Base-by-base conservation (phyloP, 176 grass and related monocot species). In the Tuctoria greenei region DNA sequence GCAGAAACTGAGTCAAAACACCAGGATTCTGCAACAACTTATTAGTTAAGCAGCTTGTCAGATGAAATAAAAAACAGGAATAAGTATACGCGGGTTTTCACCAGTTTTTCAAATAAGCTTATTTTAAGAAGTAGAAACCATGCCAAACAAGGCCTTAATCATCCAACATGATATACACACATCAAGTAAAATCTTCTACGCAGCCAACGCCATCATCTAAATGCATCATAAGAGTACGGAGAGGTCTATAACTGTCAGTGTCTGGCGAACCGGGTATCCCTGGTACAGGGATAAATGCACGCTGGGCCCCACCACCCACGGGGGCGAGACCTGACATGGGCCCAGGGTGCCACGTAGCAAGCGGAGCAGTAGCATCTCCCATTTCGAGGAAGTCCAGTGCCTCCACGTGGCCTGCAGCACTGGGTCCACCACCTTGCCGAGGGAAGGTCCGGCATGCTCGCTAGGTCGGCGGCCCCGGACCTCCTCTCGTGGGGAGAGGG, bases 101-200 rank as follows among this genome's bases (percentile, higher is more conserved):
- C 14, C 45, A 47, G 14, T 11, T 20, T 47, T 18, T 18, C 17
- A 16, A 3, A 47, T 16, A 47, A 15, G 11, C 14, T 51, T 18
- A 16, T 51, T 51, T 51, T 51, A 51, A 20, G 6, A 6, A 51
- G 49, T 20, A 51, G 49, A 51, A 54, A 7, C 20, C 0, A 20
- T 54, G 20, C 5, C 49, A 51, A 51, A 21, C 18, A 54, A 20
- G 51, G 20, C 61, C 18, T 82, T 79, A 57, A 77, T 70, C 68
- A 23, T 75, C 14, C 20, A 50, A 36, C n/a, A 47, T 37, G 43
- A 13, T 52, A 26, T 54, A 46, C 15, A 24, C 23, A 8, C 24
- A 27, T 57, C 35, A 4, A 69, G 23, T 31, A 47, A 27, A 31
- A 49, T 7, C 31, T 14, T 47, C 24, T 18, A 25, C 44, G 64